Conservation (phyloP, 257 asterid species). For the Phtheirospermum japonicum region DNA sequence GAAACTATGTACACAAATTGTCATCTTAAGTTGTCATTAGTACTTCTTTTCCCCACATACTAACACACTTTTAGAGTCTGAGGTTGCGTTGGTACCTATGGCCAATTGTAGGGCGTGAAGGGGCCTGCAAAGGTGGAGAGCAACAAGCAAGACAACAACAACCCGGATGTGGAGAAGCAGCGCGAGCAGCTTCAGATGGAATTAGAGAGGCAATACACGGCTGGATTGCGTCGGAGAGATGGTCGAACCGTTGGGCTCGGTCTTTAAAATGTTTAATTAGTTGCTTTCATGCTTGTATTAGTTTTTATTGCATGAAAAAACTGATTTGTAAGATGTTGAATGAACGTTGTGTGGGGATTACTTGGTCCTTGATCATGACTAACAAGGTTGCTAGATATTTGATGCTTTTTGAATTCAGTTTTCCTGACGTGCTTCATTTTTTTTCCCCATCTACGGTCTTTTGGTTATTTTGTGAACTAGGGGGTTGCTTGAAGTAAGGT, state of each 20-base stretch:
- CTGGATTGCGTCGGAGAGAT: slow-evolving; percentile 95
- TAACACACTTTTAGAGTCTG: slow-evolving; percentile 98
- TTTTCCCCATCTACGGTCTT: too few species aligned
- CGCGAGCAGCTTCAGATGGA: slow-evolving; percentile 91
- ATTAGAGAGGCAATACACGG: slow-evolving; percentile 92
- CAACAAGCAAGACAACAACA: slow-evolving; percentile 53
- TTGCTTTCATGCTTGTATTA: slow-evolving; percentile 22
- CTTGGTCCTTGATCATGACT: slow-evolving; percentile 21
- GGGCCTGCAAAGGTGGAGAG: slow-evolving; percentile 58
- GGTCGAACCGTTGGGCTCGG: slow-evolving; percentile 99
- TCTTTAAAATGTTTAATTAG: slow-evolving; percentile 41
- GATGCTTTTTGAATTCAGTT: background rate
- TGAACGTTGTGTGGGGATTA: slow-evolving; percentile 1
- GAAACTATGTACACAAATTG: slow-evolving; percentile 19
- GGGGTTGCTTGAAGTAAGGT: too few species aligned
- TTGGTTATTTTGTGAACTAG: too few species aligned
- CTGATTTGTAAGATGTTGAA: slow-evolving; percentile 24
- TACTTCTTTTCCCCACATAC: slow-evolving; percentile 45
- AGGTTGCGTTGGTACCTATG: slow-evolving; percentile 92
- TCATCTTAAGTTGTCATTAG: slow-evolving; percentile 17
- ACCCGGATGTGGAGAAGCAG: slow-evolving; percentile 70
- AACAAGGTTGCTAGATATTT: slow-evolving; percentile 17
- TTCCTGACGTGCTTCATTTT: background rate
- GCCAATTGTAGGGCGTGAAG: slow-evolving; percentile 99
- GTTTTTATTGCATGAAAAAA: slow-evolving; percentile 20